phyloP scores from a whole-genome alignment of 495 filamentous ascomycete species.

The Cercophora samala region DNA sequence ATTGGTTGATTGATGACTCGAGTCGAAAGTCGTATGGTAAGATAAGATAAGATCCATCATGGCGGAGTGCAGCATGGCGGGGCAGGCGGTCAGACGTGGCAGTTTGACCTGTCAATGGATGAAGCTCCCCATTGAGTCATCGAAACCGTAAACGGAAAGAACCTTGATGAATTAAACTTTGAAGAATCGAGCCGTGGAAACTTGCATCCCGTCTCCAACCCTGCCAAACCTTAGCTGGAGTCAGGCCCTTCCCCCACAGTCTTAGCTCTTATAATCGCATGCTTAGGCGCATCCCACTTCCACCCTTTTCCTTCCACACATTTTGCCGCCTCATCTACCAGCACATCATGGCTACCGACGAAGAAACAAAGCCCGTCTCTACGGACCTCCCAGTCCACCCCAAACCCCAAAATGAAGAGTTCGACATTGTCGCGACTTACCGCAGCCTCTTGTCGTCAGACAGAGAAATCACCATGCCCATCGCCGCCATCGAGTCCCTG shows the following conservation, averaged over 20 bases:
- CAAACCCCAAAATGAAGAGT: conserved; percentile 15
- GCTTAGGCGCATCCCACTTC: conserved; percentile 28
- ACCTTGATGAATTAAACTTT: conserved; percentile 9
- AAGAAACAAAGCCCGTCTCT: background rate
- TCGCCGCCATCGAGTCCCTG: conserved; percentile 91
- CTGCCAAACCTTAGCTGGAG: background rate
- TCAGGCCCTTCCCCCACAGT: background rate
- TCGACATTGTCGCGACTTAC: conserved; percentile 53
- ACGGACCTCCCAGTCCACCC: conserved; percentile 19
- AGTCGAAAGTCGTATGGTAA: background rate
- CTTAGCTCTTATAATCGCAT: conserved; percentile 11
- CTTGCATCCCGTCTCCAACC: background rate
- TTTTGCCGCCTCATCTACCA: conserved; percentile 16
- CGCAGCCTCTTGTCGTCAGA: conserved; percentile 55
- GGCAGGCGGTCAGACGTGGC: background rate
- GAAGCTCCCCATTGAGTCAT: conserved; percentile 10
- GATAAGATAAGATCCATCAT: background rate
- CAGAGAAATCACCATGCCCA: conserved; percentile 86
- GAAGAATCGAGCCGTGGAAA: background rate
- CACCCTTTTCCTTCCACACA: conserved; percentile 20
- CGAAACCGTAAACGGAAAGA: background rate
- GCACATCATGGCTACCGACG: conserved; percentile 24
- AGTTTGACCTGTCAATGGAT: background rate
- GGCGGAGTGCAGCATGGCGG: background rate
- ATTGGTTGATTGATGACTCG: too few relatives aligned